A percentile compares a stretch with the other conserved stretches of the same genome.
Evolutionary conservation across 371 early-diverging fungal genomes (phyloP).

Genomic region (Mucor velutinosus): DNA sequence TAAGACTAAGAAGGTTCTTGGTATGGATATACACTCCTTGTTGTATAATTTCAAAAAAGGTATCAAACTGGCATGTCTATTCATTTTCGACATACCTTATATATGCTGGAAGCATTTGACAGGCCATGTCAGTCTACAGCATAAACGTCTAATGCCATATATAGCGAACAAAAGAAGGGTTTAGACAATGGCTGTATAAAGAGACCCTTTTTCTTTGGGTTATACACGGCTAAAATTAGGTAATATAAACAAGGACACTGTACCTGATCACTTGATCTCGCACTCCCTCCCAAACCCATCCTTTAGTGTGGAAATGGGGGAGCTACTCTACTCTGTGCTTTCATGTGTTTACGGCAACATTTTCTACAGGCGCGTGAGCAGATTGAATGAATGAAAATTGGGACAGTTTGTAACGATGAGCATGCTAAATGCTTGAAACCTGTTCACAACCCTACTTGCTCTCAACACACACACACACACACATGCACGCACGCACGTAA

Average conservation of each 20-base stretch:
- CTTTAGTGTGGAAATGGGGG: background rate
- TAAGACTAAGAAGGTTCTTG: too few relatives aligned
- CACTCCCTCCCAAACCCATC: background rate
- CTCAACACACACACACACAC: too few relatives aligned
- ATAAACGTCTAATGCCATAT: slow-evolving; percentile 16
- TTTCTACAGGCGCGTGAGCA: too few relatives aligned
- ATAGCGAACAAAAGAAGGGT: slow-evolving; percentile 28
- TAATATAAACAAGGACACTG: slow-evolving; percentile 3
- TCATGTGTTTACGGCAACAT: too few relatives aligned
- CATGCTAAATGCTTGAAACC: too few relatives aligned
- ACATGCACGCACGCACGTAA: too few relatives aligned
- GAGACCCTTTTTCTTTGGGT: background rate
- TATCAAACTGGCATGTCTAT: background rate
- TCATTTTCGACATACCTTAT: background rate
- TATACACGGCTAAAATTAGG: background rate
- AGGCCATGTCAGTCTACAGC: background rate
- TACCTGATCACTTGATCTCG: background rate
- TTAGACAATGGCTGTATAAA: slow-evolving; percentile 7
- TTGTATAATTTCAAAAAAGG: background rate
- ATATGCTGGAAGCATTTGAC: background rate
- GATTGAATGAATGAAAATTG: too few relatives aligned
- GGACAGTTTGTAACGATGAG: too few relatives aligned
- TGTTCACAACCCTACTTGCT: too few relatives aligned
- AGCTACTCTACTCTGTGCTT: too few relatives aligned
- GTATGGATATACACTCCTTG: background rate